These are phyloP conservation scores for Lindgomyces ingoldianus DNA, from an alignment of 495 filamentous ascomycete genomes.

Conservation along the genomic window DNA sequence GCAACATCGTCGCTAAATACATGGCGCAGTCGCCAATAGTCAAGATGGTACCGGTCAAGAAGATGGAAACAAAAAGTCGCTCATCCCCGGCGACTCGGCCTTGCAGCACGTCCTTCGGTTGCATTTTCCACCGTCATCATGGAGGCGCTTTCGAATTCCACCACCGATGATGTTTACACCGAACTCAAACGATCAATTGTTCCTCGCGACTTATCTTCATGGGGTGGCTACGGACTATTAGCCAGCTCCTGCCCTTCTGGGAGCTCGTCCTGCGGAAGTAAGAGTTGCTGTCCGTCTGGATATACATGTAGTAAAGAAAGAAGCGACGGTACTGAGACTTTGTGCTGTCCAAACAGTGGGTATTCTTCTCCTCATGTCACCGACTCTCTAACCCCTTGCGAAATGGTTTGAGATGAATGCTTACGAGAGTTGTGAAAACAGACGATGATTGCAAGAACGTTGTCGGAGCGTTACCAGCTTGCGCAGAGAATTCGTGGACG, in stretches of 20 bases:
- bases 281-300: constrained; percentile 2
- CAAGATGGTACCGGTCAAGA: background rate
- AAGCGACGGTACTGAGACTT: background rate
- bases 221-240: constrained; percentile 2
- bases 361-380: background rate
- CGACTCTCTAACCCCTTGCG: background rate
- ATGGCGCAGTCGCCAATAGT: constrained; percentile 1
- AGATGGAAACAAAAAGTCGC: constrained; percentile 2
- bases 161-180: constrained; percentile 1
- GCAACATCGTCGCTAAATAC: constrained; percentile 4
- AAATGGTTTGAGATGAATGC: background rate
- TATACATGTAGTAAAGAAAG: background rate
- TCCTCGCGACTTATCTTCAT: constrained; percentile 8
- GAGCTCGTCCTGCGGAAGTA: background rate
- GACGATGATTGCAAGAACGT: background rate
- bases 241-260: constrained; percentile 3
- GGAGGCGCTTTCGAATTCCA: constrained; percentile 2
- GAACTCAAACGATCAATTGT: constrained; percentile 7
- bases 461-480: constrained; percentile 1
- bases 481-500: background rate
- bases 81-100: constrained; percentile 1
- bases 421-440: constrained; percentile 1
- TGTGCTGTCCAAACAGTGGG: background rate
- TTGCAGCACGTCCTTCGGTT: constrained; percentile 1
- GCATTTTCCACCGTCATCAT: background rate